Evolutionary conservation across 2,329 filamentous ascomycete species (phyloP), one percentile per base, ranked within the genome.

Genomic region (Sclerotinia glacialis): DNA sequence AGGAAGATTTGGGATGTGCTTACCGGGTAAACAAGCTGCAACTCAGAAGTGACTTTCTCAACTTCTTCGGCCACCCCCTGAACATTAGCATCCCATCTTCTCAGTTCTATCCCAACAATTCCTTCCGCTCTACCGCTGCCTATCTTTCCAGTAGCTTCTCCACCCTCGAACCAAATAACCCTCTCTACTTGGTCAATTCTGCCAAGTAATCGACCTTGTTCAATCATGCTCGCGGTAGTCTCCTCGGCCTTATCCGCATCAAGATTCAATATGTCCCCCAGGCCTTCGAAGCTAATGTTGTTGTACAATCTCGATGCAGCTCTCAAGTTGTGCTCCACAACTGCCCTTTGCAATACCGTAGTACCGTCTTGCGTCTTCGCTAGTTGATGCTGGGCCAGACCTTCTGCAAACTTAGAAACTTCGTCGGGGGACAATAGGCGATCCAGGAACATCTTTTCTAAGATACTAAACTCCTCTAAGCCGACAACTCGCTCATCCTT

Each of bases 381-480:
- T 2, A 97, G 86, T 79, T 99, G 95, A 78, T 99, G 95, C 28
- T 91, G 89, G 66, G 87, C 85, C 59, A 99, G 83, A 62, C 88
- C 89, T 72, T 90, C 83, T 0, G 93, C 90, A 75, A 99, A 99
- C 65, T 91, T 88, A 47, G 88, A 86, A 52, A 97, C 92, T 79
- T 99, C 95, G n/a, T 83, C 85, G 0, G 89, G 86, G 0, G 86
- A 86, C 59, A 99, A 83, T 4, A 99, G 82, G 7, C 93, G 87
- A 78, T 98, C 92, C 59, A 98, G 83, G 78, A 96, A 97, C 86
- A 99, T 98, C 82, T 98, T 98, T 81, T 98, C 95, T 18, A 99
- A 81, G 64, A 99, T 97, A 59, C 87, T 83, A 75, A 90, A 94
- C 79, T 98, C 92, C 42, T 89, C 86, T 2, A 95, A 85, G 60